A percentile compares a stretch with the other conserved stretches of the same genome.
Conservation (phyloP, 2,329 filamentous ascomycete species). For the Trichoderma sp. region DNA sequence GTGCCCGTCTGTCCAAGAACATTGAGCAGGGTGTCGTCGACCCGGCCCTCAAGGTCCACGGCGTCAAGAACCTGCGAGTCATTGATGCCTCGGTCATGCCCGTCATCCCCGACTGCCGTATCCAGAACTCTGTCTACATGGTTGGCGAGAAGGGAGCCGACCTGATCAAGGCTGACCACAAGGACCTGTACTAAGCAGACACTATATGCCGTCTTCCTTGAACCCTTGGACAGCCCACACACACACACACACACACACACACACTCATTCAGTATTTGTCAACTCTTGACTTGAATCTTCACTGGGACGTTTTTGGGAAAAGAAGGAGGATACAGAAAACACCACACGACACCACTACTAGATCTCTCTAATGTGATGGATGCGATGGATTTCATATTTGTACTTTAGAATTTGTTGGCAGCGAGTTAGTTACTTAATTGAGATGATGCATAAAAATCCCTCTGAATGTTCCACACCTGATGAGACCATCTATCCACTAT, state of each 20-base stretch:
- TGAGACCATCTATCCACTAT: background rate
- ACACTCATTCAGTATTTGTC: background rate
- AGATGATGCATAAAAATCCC: conserved; percentile 5
- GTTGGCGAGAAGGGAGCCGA: conserved; percentile 53
- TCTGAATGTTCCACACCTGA: background rate
- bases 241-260: background rate
- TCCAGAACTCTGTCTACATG: conserved; percentile 63
- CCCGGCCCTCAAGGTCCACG: conserved; percentile 52
- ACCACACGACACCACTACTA: background rate
- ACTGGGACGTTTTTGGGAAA: background rate
- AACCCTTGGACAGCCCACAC: background rate
- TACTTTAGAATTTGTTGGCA: background rate
- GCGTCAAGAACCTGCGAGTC: conserved; percentile 54
- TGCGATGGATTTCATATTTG: conserved; percentile 1
- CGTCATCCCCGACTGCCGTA: conserved; percentile 57
- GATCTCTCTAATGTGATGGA: background rate
- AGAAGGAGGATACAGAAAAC: background rate
- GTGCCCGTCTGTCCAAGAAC: conserved; percentile 52
- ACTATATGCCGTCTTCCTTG: background rate
- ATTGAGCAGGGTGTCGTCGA: conserved; percentile 57
- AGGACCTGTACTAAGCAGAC: conserved; percentile 23
- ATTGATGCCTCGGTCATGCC: conserved; percentile 60
- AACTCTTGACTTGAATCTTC: background rate
- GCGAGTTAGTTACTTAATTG: conserved; percentile 11
- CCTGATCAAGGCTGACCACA: conserved; percentile 27